phyloP scores from a whole-genome alignment of 2,329 filamentous ascomycete genomes.

The Purpureocillium lavendulum region DNA sequence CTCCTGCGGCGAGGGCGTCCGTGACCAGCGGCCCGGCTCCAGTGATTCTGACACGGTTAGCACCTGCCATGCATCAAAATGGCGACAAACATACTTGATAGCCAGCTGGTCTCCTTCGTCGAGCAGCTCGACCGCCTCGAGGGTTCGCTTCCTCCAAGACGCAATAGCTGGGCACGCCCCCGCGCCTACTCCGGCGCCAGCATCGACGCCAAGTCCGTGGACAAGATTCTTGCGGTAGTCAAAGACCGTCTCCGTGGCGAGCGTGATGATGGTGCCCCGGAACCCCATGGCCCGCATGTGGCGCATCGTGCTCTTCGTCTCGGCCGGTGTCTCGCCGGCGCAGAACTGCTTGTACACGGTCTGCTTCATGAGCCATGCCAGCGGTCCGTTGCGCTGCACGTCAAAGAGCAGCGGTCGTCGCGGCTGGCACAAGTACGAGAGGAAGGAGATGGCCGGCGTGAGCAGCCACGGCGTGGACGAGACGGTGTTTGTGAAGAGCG shows the following conservation, averaged over 20 bases:
- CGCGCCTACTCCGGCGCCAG: slow-evolving; percentile 30
- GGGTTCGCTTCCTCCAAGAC: slow-evolving; percentile 22
- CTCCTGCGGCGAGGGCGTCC: slow-evolving; percentile 23
- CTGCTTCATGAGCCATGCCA: slow-evolving; percentile 37
- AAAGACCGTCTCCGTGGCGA: slow-evolving; percentile 35
- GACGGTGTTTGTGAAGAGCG: slow-evolving; percentile 33
- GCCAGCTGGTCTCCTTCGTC: slow-evolving; percentile 25
- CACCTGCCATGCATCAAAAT: background rate
- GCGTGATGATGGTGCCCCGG: slow-evolving; percentile 46
- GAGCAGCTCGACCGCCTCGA: slow-evolving; percentile 22
- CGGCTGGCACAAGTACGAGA: slow-evolving; percentile 29
- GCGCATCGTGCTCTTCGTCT: slow-evolving; percentile 34
- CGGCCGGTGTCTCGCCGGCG: slow-evolving; percentile 37
- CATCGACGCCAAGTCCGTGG: slow-evolving; percentile 16
- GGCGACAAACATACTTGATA: slow-evolving; percentile 22
- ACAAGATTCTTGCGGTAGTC: slow-evolving; percentile 22
- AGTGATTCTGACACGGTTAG: slow-evolving; percentile 21
- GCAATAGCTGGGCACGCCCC: slow-evolving; percentile 27
- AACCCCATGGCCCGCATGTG: slow-evolving; percentile 40
- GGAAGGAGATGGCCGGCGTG: slow-evolving; percentile 23
- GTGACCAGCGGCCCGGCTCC: slow-evolving; percentile 32
- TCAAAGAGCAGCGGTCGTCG: slow-evolving; percentile 27
- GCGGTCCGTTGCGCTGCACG: slow-evolving; percentile 40
- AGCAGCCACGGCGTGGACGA: slow-evolving; percentile 35
- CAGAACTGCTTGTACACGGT: slow-evolving; percentile 50